Conservation (phyloP, 2,329 filamentous ascomycete species). For the Botrytis tulipae region DNA sequence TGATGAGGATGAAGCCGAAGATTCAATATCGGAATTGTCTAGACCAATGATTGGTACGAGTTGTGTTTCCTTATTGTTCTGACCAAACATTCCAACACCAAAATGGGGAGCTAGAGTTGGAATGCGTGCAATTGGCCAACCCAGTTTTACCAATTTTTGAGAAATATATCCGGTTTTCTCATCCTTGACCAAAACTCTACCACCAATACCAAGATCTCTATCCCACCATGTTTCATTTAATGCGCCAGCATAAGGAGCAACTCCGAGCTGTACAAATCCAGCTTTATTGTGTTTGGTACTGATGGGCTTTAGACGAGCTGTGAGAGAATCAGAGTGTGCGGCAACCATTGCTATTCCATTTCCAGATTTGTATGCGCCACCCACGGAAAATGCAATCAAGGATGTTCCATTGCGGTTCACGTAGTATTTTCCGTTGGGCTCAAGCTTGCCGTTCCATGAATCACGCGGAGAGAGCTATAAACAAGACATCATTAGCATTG, state of each 20-base stretch:
- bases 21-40: slow-evolving; percentile 63
- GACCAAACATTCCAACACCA: slow-evolving; percentile 67
- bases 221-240: slow-evolving; percentile 96
- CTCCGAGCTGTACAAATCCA: slow-evolving; percentile 84
- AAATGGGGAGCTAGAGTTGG: slow-evolving; percentile 94
- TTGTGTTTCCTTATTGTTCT: slow-evolving; percentile 82
- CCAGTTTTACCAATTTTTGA: slow-evolving; percentile 81
- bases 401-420: slow-evolving; percentile 81
- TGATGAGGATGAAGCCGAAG: slow-evolving; percentile 29
- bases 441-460: slow-evolving; percentile 69
- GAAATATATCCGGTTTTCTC: slow-evolving; percentile 69
- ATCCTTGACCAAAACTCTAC: slow-evolving; percentile 81
- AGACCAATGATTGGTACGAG: slow-evolving; percentile 92
- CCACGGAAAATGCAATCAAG: slow-evolving; percentile 81
- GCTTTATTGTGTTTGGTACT: slow-evolving; percentile 80
- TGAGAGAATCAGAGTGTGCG: slow-evolving; percentile 90
- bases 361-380: slow-evolving; percentile 75
- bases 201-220: slow-evolving; percentile 86
- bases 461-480: slow-evolving; percentile 71
- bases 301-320: slow-evolving; percentile 86
- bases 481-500: not conserved
- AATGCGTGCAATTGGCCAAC: slow-evolving; percentile 90
- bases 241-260: slow-evolving; percentile 88
- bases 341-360: slow-evolving; percentile 87
- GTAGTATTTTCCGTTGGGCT: slow-evolving; percentile 85